Conservation (phyloP, 2,329 filamentous ascomycete genomes). For the Neofusicoccum cordaticola region DNA sequence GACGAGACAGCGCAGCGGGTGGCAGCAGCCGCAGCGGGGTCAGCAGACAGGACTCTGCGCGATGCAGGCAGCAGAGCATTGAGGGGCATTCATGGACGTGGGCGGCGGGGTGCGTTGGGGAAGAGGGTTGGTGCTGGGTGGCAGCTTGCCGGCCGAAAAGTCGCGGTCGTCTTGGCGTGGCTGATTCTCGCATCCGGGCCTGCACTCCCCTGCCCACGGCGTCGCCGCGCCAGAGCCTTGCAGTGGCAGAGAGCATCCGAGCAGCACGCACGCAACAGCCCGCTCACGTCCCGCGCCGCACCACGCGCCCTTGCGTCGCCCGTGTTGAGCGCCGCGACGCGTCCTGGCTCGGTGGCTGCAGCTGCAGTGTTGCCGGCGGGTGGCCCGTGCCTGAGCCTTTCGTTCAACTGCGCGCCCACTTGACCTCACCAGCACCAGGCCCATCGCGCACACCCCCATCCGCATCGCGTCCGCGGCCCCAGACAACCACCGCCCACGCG, state of each 20-base stretch:
- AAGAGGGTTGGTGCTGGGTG: neutral
- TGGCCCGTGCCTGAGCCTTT: slow-evolving; percentile 3
- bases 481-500: slow-evolving; percentile 13
- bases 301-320: neutral
- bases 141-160: neutral
- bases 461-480: slow-evolving; percentile 11
- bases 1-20: neutral
- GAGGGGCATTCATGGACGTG: slow-evolving; percentile 14
- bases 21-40: neutral
- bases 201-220: neutral
- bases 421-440: slow-evolving; percentile 10
- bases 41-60: slow-evolving; percentile 5
- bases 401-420: neutral
- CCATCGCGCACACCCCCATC: slow-evolving; percentile 14
- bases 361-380: neutral
- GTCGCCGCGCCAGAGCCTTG: neutral
- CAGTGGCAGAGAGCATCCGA: neutral
- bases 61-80: slow-evolving; percentile 5
- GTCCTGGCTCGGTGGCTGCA: neutral
- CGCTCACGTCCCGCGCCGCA: neutral
- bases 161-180: neutral
- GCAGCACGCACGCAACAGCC: neutral
- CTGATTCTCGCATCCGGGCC: neutral
- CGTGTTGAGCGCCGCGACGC: neutral
- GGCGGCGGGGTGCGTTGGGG: neutral